These are phyloP conservation scores for Aspergillus aculeatus DNA, from an alignment of 2,329 filamentous ascomycete species.

Conservation along the genomic window DNA sequence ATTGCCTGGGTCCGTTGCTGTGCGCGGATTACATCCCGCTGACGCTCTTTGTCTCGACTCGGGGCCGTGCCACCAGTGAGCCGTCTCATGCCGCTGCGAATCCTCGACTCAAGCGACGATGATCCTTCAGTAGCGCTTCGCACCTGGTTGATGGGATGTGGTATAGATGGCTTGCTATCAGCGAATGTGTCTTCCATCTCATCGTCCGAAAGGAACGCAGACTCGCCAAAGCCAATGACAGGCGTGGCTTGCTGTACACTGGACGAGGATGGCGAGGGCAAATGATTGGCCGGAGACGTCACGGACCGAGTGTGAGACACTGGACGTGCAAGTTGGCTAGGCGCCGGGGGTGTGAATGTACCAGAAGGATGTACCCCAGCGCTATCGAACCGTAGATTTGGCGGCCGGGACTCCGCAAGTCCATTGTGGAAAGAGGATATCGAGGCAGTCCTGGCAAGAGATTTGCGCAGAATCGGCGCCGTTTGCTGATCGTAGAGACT, in stretches of 20 bases:
- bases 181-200: conserved; percentile 76
- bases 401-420: conserved; percentile 69
- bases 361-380: conserved; percentile 48
- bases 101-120: conserved; percentile 47
- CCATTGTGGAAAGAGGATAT: conserved; percentile 81
- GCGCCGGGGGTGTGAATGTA: conserved; percentile 41
- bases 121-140: conserved; percentile 41
- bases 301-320: conserved; percentile 77
- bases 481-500: conserved; percentile 92
- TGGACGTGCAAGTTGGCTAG: conserved; percentile 53
- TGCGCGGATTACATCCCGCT: conserved; percentile 43
- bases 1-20: conserved; percentile 45
- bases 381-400: conserved; percentile 54
- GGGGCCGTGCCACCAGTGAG: conserved; percentile 46
- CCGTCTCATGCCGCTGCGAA: conserved; percentile 48
- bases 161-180: conserved; percentile 51
- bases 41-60: conserved; percentile 45
- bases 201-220: conserved; percentile 71
- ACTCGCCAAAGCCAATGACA: conserved; percentile 46
- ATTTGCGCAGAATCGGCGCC: conserved; percentile 83
- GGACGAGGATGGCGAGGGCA: conserved; percentile 42
- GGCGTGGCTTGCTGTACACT: conserved; percentile 57
- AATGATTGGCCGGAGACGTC: conserved; percentile 69
- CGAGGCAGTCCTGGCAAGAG: conserved; percentile 68
- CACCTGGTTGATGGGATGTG: conserved; percentile 24